Evolutionary conservation across 441 rosid genomes (phyloP).

Genomic region (Pelargonium cotyledonis): DNA sequence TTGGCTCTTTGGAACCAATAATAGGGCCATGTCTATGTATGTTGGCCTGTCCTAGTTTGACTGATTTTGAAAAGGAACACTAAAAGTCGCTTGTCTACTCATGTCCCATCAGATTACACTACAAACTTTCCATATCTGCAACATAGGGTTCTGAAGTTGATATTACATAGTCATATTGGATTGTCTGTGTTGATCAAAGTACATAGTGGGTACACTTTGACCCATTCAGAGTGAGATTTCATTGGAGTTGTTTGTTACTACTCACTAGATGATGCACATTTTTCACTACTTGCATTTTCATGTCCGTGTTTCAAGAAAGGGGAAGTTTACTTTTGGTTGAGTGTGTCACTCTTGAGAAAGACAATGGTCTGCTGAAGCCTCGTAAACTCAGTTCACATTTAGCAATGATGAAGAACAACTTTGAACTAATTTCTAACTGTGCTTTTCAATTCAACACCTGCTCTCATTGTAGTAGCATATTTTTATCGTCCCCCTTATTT

Average conservation of each 20-base stretch:
- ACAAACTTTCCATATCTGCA: too few relatives aligned
- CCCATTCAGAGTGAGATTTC: neutral
- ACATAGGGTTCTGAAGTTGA: constrained; percentile 1
- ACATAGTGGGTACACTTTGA: neutral
- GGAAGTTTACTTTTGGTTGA: neutral
- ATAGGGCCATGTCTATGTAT: too few relatives aligned
- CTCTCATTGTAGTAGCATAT: constrained; percentile 1
- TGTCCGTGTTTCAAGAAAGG: neutral
- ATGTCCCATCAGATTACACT: too few relatives aligned
- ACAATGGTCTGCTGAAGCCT: constrained; percentile 8
- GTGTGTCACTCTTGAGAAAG: neutral
- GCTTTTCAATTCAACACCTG: neutral
- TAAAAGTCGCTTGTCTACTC: too few relatives aligned
- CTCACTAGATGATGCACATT: neutral
- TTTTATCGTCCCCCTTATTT: constrained; percentile 10
- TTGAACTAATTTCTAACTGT: neutral
- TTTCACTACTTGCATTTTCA: neutral
- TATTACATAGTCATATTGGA: neutral
- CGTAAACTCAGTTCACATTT: neutral
- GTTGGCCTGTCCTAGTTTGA: too few relatives aligned
- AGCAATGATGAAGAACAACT: constrained; percentile 2
- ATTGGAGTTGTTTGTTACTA: neutral
- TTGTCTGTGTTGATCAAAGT: neutral
- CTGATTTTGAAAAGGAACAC: too few relatives aligned
- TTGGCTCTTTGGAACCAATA: too few relatives aligned